Evolutionary conservation across 73 alveolate species (phyloP).

Genomic region (Paramecium primaurelia): DNA sequence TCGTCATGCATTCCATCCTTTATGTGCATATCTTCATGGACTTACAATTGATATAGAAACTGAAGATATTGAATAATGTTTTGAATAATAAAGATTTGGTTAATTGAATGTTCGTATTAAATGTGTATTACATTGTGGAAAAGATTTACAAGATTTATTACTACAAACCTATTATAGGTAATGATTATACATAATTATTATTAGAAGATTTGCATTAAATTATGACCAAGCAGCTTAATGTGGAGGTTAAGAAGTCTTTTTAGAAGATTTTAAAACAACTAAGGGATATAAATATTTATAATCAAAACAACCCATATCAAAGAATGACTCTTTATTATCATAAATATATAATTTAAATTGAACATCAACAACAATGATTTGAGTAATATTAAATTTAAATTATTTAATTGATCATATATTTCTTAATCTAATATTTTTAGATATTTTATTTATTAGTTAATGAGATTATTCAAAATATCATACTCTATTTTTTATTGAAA

Average conservation of each 20-base stretch:
- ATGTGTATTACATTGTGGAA: slow-evolving; percentile 26
- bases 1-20: slow-evolving; percentile 41
- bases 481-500: no score
- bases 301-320: background rate
- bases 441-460: no score
- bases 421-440: background rate
- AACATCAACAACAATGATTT: background rate
- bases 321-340: slow-evolving; percentile 43
- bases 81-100: background rate
- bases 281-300: slow-evolving; percentile 31
- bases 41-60: background rate
- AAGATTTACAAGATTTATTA: background rate
- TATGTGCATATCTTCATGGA: slow-evolving; percentile 31
- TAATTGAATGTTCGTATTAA: background rate
- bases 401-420: background rate
- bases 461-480: no score
- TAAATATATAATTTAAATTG: background rate
- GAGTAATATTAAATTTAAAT: background rate
- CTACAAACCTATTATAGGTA: slow-evolving; percentile 7
- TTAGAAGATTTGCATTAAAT: slow-evolving; percentile 25
- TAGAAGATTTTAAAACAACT: background rate
- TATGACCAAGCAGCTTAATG: slow-evolving; percentile 5
- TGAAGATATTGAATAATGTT: background rate
- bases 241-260: background rate
- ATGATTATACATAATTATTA: background rate